phyloP scores from a whole-genome alignment of 257 asterid species.

The Penstemon newberryi region DNA sequence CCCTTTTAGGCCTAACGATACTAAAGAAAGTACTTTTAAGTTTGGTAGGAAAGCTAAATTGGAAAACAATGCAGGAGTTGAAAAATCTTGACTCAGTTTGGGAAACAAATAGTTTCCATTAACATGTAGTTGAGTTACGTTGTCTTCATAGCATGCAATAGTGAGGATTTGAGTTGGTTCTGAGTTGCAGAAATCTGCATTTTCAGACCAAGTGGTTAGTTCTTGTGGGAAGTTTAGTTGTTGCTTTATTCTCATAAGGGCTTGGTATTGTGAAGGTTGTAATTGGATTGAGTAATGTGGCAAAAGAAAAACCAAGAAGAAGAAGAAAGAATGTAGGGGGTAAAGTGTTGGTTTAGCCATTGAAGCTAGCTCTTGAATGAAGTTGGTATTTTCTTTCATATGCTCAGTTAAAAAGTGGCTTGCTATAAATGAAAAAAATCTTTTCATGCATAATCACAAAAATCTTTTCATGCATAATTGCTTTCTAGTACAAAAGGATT shows the following conservation, averaged over 20 bases:
- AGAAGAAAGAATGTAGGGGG: constrained; percentile 8
- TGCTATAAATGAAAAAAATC: not conserved
- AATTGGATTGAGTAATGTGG: constrained; percentile 49
- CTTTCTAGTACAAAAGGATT: not conserved
- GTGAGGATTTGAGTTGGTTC: constrained; percentile 55
- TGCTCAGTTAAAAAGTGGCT: constrained; percentile 17
- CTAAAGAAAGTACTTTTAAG: constrained; percentile 70
- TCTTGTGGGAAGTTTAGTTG: constrained; percentile 64
- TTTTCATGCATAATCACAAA: constrained; percentile 5
- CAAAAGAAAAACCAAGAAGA: constrained; percentile 34
- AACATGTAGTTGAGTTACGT: constrained; percentile 74
- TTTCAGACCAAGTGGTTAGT: constrained; percentile 51
- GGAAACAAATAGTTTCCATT: constrained; percentile 50
- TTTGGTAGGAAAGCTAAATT: constrained; percentile 56
- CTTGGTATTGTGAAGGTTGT: constrained; percentile 53
- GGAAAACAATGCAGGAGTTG: constrained; percentile 47
- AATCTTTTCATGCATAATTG: constrained; percentile 9
- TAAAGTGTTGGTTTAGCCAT: constrained; percentile 29
- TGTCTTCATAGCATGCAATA: constrained; percentile 72
- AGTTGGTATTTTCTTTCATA: constrained; percentile 6
- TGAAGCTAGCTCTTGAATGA: constrained; percentile 19
- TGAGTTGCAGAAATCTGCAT: constrained; percentile 56
- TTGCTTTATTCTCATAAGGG: constrained; percentile 56
- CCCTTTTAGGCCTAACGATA: constrained; percentile 70
- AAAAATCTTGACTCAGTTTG: constrained; percentile 43